Base-by-base conservation (phyloP, 2,329 filamentous ascomycete species). In the Ilyonectria sp. region DNA sequence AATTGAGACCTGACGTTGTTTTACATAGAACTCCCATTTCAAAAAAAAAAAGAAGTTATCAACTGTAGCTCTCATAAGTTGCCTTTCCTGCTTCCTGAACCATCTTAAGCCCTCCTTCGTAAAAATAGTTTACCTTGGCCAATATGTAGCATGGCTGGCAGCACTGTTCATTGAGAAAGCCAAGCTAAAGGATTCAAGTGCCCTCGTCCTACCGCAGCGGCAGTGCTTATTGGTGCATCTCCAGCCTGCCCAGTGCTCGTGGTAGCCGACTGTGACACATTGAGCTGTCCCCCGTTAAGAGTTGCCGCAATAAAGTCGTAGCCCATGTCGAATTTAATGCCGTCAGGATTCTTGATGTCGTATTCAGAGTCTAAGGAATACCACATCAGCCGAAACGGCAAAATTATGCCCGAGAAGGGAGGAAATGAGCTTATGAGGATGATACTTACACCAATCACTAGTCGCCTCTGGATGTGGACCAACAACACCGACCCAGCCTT, bases 391-490 rank as follows among this genome's bases (percentile, higher is more conserved):
- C 3, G 15, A 44, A 21, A 44, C 15, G n/a, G 40, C 40, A n/a
- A 21, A 1, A 6, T 6, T 64, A 4, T 23, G 6, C 31, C 50
- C n/a, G 50, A 49, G 3, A 44, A 13, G n/a, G 44, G 19, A 26
- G 13, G 44, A 9, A 56, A 26, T 31, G 17, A n/a, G 26, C 31
- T 13, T 31, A 10, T 21, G 7, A 19, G 40, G 35, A 11, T 40
- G 37, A 21, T 43, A 43, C 75, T 67, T 69, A 75, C 74, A 77
- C 75, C 75, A 77, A 9, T 61, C 43, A 29, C 70, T 26, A 56
- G 54, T 65, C 10, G 75, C 75, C 58, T 77, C 75, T 1, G 75
- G 74, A 52, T 76, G 75, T 49, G 75, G 71, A 0, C 75, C 75
- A 9, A 70, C 65, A 10, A 75, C 64, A 9, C 73, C 75, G 15